Evolutionary conservation across 257 asterid species (phyloP).

Genomic region (Marsdenia floribunda): DNA sequence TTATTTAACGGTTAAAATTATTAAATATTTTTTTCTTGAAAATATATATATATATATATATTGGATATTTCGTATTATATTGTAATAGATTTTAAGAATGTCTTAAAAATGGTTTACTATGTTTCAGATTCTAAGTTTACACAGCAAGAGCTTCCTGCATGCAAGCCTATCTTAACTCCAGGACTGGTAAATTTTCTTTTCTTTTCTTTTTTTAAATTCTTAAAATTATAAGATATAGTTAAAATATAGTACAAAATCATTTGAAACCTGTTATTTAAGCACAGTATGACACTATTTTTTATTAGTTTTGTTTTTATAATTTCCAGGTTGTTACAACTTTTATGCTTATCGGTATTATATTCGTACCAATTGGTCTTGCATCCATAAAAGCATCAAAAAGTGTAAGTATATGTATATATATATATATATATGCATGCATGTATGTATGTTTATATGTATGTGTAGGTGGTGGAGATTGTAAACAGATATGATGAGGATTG

Average conservation of each 20-base stretch:
- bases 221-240: background rate
- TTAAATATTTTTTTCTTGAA: no score
- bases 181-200: constrained; percentile 42
- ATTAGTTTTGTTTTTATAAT: constrained; percentile 6
- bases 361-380: constrained; percentile 78
- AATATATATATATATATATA: no score
- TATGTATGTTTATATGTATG: background rate
- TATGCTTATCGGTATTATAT: constrained; percentile 53
- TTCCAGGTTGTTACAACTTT: constrained; percentile 66
- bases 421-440: no score
- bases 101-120: background rate
- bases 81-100: no score
- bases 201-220: background rate
- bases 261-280: no score
- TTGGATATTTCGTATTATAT: no score
- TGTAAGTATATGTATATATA: constrained; percentile 24
- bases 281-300: background rate
- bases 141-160: constrained; percentile 97
- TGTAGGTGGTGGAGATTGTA: constrained; percentile 74
- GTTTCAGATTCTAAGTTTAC: constrained; percentile 83
- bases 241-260: no score
- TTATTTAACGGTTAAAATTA: no score
- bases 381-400: constrained; percentile 65
- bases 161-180: constrained; percentile 92
- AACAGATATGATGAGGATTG: constrained; percentile 67